Percentiles rank a stretch among this genome's conserved stretches.
Conservation (phyloP, 177 flowering plant species). For the Vitis hybrid region DNA sequence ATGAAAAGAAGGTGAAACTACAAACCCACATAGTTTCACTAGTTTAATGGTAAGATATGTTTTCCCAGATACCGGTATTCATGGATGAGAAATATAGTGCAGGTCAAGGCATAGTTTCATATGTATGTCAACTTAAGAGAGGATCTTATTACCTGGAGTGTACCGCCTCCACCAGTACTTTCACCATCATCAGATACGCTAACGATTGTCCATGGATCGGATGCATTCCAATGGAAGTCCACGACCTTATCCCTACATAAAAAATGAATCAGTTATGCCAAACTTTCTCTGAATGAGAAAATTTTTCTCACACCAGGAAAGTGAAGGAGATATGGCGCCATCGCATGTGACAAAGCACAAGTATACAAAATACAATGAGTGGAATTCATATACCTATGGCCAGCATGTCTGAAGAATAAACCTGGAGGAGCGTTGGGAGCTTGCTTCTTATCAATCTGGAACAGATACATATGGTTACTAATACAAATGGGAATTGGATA, state of each 20-base stretch:
- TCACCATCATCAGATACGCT: conserved; percentile 97
- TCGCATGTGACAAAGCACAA: background rate
- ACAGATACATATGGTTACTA: background rate
- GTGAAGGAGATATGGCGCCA: too few species aligned
- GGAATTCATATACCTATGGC: conserved; percentile 54
- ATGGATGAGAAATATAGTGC: too few species aligned
- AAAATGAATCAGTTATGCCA: background rate
- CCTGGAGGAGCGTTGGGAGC: conserved; percentile 51
- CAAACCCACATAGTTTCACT: too few species aligned
- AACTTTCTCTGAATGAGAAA: too few species aligned
- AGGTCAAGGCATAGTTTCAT: too few species aligned
- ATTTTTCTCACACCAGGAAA: too few species aligned
- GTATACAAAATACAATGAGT: background rate
- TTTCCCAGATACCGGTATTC: too few species aligned
- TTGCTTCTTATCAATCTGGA: conserved; percentile 51
- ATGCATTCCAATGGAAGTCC: conserved; percentile 92
- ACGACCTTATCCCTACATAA: conserved; percentile 84
- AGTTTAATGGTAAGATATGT: too few species aligned
- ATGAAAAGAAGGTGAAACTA: too few species aligned
- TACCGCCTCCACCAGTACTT: conserved; percentile 89
- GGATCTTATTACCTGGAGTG: conserved; percentile 62
- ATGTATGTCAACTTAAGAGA: too few species aligned
- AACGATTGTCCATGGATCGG: conserved; percentile 94
- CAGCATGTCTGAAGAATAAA: conserved; percentile 74
- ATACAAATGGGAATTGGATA: background rate